Evolutionary conservation across 73 alveolate species (phyloP), one percentile per base, ranked within the genome.

Genomic region (Paramecium sexaurelia): DNA sequence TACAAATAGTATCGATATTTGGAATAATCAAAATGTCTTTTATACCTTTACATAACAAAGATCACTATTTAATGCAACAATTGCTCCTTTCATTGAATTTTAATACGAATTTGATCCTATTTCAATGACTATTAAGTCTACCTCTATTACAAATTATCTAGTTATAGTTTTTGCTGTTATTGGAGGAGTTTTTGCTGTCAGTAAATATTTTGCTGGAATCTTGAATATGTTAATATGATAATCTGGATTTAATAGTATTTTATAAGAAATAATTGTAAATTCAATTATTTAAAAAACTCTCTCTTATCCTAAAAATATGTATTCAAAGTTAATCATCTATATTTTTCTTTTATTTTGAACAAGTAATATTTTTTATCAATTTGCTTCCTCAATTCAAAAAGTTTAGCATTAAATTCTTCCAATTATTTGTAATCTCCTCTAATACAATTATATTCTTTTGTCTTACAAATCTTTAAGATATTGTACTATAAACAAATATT

Each of bases 171-270:
- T 78, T 41, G 90, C 90, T 41, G 71, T 78, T 19, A 41, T 78
- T 22, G 90, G 90, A 24, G 90, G 90, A 10, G 68, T 78, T n/a
- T 78, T 78, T 5, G 90, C 90, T 41, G 68, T 78, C 11, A 78
- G 90, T 45, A 78, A 39, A 43, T 78, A 78, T 43, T 19, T 78
- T 36, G 55, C 55, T 27, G 57, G 87, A 2, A 22, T 73, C 43
- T 73, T 73, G 57, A 73, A 39, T 73, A 73, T 73, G 57, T 73
- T 36, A 11, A 27, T 73, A 73, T 73, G 55, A 39, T 73, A 20
- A 51, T 51, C 27, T 51, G 29, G 17, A 51, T 51, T 51, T 51
- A 17, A 15, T 17, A 17, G 17, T 51, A 51, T 2, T 51, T 51
- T 17, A 51, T n/a, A 51, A 51, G 17, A 51, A 51, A 51, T n/a